Percentiles rank a stretch among this genome's conserved stretches.
Conservation (phyloP, 2,329 filamentous ascomycete species). For the Fusarium sp. region DNA sequence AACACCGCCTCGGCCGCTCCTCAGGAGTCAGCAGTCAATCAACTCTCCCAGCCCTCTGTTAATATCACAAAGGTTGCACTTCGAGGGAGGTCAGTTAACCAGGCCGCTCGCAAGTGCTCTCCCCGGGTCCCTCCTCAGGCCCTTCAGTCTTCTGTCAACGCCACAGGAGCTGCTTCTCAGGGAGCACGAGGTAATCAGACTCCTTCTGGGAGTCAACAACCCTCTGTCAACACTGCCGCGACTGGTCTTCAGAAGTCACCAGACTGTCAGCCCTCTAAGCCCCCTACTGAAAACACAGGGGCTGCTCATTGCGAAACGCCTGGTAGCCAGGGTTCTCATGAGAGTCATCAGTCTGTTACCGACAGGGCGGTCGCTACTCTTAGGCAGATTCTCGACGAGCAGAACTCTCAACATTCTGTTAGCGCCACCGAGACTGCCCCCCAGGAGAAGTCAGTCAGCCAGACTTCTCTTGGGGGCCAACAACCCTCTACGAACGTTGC, state of each 20-base stretch:
- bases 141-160: background rate
- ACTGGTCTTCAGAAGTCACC: background rate
- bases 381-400: background rate
- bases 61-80: background rate
- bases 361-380: background rate
- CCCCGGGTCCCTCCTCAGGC: background rate
- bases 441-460: background rate
- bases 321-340: background rate
- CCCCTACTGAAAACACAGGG: background rate
- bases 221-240: background rate
- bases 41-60: background rate
- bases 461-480: background rate
- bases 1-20: background rate
- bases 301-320: background rate
- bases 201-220: background rate
- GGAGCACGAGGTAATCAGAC: background rate
- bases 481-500: background rate
- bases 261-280: background rate
- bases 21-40: background rate
- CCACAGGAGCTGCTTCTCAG: background rate
- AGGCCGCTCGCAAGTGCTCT: background rate
- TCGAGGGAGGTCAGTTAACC: background rate
- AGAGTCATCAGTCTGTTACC: background rate
- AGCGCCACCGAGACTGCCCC: background rate
- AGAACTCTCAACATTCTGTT: background rate